These are phyloP conservation scores for Anacardium occidentale DNA, from an alignment of 345 rosid species.

Conservation along the genomic window DNA sequence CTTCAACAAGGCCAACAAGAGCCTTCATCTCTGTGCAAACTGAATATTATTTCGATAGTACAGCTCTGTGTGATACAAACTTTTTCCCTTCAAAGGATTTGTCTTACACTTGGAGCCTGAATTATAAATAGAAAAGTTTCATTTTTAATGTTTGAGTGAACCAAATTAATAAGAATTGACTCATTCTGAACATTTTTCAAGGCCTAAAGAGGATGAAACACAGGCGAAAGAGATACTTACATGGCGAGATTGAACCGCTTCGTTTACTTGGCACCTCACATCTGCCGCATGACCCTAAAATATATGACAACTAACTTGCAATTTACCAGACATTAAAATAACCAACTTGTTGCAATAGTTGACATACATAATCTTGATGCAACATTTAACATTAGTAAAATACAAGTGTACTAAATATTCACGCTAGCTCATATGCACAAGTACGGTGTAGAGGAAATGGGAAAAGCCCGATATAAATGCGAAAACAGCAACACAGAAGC, in stretches of 20 bases:
- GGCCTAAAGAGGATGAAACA: not conserved
- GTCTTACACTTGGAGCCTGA: not conserved
- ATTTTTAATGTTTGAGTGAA: not conserved
- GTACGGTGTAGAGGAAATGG: too few species aligned
- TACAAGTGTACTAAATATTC: not conserved
- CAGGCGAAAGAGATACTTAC: slow-evolving; percentile 42
- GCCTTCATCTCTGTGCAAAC: too few species aligned
- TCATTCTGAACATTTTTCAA: not conserved
- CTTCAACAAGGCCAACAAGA: too few species aligned
- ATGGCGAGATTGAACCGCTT: slow-evolving; percentile 78
- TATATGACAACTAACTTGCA: not conserved
- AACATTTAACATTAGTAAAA: too few species aligned
- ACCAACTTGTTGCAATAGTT: not conserved
- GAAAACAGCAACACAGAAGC: too few species aligned
- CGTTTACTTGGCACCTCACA: slow-evolving; percentile 83
- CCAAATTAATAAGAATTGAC: slow-evolving; percentile 8
- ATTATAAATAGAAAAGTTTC: not conserved
- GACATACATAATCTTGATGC: not conserved
- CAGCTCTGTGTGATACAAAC: too few species aligned
- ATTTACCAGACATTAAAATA: not conserved
- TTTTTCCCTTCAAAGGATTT: too few species aligned
- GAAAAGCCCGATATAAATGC: too few species aligned
- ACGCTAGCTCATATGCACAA: not conserved
- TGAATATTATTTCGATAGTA: too few species aligned
- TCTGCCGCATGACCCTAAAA: slow-evolving; percentile 82